Evolutionary conservation across 345 rosid species (phyloP).

Genomic region (Pistacia atlantica): DNA sequence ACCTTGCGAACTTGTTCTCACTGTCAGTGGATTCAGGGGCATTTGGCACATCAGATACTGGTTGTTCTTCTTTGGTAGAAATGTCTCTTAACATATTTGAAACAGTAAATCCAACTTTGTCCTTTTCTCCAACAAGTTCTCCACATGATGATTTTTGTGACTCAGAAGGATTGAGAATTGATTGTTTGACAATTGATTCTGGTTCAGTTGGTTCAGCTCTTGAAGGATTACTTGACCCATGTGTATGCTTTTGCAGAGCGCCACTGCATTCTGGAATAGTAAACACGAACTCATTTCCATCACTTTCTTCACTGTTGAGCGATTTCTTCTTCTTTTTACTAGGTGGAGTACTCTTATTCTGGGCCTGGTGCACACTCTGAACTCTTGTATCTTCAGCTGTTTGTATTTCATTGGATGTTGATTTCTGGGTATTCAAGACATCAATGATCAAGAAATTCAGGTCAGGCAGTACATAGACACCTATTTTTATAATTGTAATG

Average conservation of each 20-base stretch:
- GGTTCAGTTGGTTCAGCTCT: constrained; percentile 26
- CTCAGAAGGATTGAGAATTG: constrained; percentile 18
- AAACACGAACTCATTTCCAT: constrained; percentile 19
- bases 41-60: constrained; percentile 19
- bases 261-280: constrained; percentile 2
- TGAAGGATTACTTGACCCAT: background rate
- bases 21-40: constrained; percentile 18
- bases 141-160: constrained; percentile 36
- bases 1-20: constrained; percentile 15
- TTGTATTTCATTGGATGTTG: constrained; percentile 25
- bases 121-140: constrained; percentile 28
- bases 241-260: constrained; percentile 1
- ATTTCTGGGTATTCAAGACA: constrained; percentile 39
- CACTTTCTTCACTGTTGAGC: constrained; percentile 22
- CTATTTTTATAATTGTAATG: background rate
- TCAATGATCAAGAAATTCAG: constrained; percentile 16
- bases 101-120: constrained; percentile 20
- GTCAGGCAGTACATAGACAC: background rate
- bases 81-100: constrained; percentile 15
- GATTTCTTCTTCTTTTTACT: constrained; percentile 27
- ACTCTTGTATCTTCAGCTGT: constrained; percentile 27
- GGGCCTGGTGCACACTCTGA: constrained; percentile 23
- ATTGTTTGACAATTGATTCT: constrained; percentile 22
- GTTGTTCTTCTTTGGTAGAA: constrained; percentile 23
- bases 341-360: constrained; percentile 25